Conservation (phyloP, 2,329 filamentous ascomycete genomes). For the Sphaerulina populicola region DNA sequence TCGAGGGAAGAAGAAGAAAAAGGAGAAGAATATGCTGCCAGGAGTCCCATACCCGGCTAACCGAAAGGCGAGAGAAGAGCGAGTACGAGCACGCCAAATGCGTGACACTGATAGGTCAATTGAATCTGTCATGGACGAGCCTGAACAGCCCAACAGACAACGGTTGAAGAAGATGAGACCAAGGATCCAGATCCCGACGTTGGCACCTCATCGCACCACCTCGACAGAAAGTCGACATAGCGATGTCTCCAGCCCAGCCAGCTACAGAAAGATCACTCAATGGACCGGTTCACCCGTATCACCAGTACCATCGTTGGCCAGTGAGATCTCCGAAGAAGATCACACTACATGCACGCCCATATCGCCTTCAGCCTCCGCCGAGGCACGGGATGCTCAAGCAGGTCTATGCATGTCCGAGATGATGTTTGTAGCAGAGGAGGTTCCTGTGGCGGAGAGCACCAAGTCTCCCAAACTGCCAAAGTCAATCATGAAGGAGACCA, state of each 20-base stretch:
- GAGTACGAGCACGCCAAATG: conserved; percentile 30
- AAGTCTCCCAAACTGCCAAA: conserved; percentile 24
- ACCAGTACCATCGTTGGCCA: conserved; percentile 23
- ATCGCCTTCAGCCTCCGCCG: conserved; percentile 21
- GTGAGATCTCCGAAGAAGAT: conserved; percentile 17
- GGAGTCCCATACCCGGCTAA: conserved; percentile 16
- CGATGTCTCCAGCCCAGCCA: conserved; percentile 24
- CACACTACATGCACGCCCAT: conserved; percentile 24
- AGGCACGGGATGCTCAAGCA: conserved; percentile 9
- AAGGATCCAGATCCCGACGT: conserved; percentile 28
- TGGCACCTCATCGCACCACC: conserved; percentile 24
- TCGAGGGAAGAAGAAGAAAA: conserved; percentile 20
- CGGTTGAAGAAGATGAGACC: conserved; percentile 27
- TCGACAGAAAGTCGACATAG: conserved; percentile 19
- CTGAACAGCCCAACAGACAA: conserved; percentile 17
- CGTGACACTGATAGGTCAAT: conserved; percentile 27
- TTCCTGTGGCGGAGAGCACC: conserved; percentile 26
- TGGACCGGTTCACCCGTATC: conserved; percentile 26
- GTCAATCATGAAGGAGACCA: conserved; percentile 26
- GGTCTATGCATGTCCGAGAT: conserved; percentile 26
- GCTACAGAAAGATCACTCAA: conserved; percentile 27
- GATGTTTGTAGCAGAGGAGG: conserved; percentile 33
- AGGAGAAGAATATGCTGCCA: conserved; percentile 10
- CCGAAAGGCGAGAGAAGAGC: conserved; percentile 29
- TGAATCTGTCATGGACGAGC: conserved; percentile 24